These are phyloP conservation scores for Penicillium crustosum DNA, from an alignment of 2,329 filamentous ascomycete species.

Conservation along the genomic window DNA sequence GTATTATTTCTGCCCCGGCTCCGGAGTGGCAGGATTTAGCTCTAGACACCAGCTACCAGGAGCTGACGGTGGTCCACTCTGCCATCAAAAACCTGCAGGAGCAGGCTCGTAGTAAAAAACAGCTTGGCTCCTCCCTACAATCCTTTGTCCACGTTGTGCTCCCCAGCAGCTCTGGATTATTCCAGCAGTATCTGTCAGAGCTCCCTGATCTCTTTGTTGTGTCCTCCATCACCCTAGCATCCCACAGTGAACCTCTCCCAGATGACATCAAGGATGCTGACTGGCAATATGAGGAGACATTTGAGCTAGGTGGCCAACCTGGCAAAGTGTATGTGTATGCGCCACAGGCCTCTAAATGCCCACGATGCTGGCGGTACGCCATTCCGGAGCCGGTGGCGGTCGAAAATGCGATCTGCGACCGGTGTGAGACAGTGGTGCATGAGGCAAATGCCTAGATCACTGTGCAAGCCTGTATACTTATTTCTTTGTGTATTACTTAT, in stretches of 20 bases:
- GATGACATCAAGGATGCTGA: constrained; percentile 32
- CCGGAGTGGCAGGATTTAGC: constrained; percentile 42
- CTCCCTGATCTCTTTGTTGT: constrained; percentile 68
- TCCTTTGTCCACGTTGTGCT: constrained; percentile 60
- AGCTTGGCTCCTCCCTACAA: constrained; percentile 77
- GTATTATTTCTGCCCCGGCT: constrained; percentile 34
- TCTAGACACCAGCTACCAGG: constrained; percentile 50
- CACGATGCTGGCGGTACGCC: constrained; percentile 84
- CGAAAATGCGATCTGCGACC: constrained; percentile 65
- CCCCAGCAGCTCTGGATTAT: constrained; percentile 23
- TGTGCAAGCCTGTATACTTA: constrained; percentile 8
- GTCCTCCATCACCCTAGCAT: constrained; percentile 59
- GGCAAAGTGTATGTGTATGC: constrained; percentile 46
- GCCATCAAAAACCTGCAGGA: constrained; percentile 77
- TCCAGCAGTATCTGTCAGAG: constrained; percentile 45
- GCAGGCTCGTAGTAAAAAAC: constrained; percentile 66
- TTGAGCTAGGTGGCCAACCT: constrained; percentile 38
- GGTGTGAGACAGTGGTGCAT: constrained; percentile 68
- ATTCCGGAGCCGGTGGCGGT: constrained; percentile 50
- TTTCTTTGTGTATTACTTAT: not conserved
- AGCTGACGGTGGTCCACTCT: constrained; percentile 53
- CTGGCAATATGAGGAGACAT: constrained; percentile 47
- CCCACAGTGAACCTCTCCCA: constrained; percentile 30
- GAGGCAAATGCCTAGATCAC: constrained; percentile 14
- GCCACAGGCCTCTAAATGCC: constrained; percentile 67